phyloP scores from a whole-genome alignment of 345 rosid species.

The Moringa oleifera region DNA sequence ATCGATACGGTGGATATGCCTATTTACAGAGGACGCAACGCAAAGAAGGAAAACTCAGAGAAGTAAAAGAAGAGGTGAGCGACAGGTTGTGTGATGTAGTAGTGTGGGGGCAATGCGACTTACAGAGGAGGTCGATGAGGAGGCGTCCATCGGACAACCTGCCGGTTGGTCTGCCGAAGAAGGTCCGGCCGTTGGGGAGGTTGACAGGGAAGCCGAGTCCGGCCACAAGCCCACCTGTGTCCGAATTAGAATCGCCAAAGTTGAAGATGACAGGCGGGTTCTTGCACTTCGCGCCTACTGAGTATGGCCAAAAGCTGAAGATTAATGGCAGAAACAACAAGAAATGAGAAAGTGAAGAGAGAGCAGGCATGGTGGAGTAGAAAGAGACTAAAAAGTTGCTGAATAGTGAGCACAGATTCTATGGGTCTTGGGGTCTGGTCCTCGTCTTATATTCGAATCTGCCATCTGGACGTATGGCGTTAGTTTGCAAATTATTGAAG shows the following conservation, averaged over 20 bases:
- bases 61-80: neutral
- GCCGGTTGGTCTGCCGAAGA: constrained; percentile 67
- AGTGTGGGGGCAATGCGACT: constrained; percentile 20
- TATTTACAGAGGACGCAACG: neutral
- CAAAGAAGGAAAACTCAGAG: neutral
- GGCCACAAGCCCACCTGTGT: constrained; percentile 83
- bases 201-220: constrained; percentile 72
- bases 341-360: neutral
- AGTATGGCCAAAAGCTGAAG: constrained; percentile 4
- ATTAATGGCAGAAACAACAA: neutral
- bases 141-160: constrained; percentile 84
- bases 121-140: constrained; percentile 75
- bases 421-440: no score
- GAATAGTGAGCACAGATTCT: no score
- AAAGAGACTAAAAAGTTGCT: no score
- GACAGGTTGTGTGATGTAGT: no score
- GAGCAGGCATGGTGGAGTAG: neutral
- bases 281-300: constrained; percentile 31
- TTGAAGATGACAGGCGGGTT: constrained; percentile 61
- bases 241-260: constrained; percentile 92
- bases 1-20: neutral
- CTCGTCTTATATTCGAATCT: no score
- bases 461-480: no score
- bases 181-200: constrained; percentile 64
- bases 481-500: no score